Percentiles rank a stretch among this genome's conserved stretches.
These are phyloP conservation scores for Lichtheimia ornata DNA, from an alignment of 371 early-diverging fungal genomes.

Conservation along the genomic window DNA sequence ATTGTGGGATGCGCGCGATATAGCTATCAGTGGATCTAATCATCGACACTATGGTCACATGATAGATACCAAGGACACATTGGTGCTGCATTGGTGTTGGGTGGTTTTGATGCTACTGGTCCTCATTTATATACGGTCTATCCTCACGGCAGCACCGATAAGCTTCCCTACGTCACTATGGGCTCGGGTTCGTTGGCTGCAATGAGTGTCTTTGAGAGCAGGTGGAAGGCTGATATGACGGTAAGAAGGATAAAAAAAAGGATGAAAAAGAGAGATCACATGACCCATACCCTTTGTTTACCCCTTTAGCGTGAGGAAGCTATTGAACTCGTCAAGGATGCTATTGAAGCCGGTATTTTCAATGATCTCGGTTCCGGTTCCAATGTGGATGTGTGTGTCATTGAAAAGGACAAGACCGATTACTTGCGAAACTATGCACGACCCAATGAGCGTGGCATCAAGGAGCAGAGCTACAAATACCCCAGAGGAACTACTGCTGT, in stretches of 20 bases:
- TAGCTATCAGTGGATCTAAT: constrained; percentile 2
- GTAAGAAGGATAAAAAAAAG: constrained; percentile 37
- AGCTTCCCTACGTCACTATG: constrained; percentile 96
- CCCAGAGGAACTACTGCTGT: constrained; percentile 52
- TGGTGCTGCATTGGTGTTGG: constrained; percentile 97
- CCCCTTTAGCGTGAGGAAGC: constrained; percentile 87
- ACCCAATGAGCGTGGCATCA: constrained; percentile 89
- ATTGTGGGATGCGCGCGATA: not conserved
- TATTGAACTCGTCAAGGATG: constrained; percentile 90
- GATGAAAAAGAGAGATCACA: not conserved
- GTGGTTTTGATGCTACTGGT: constrained; percentile 94
- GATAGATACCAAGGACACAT: constrained; percentile 94
- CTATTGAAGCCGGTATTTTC: constrained; percentile 98
- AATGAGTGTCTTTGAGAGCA: constrained; percentile 95
- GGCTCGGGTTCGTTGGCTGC: constrained; percentile 98
- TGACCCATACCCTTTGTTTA: constrained; percentile 6
- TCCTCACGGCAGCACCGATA: constrained; percentile 98
- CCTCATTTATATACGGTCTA: constrained; percentile 93
- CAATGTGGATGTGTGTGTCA: constrained; percentile 96
- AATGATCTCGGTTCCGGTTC: constrained; percentile 99
- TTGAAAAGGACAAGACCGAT: constrained; percentile 82
- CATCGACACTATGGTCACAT: not conserved
- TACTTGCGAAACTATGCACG: constrained; percentile 82
- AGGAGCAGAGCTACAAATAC: constrained; percentile 80
- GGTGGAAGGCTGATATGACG: constrained; percentile 85